Evolutionary conservation across 352 stramenopile species (phyloP), one percentile per base, ranked within the genome.

Genomic region (Phytophthora pini): DNA sequence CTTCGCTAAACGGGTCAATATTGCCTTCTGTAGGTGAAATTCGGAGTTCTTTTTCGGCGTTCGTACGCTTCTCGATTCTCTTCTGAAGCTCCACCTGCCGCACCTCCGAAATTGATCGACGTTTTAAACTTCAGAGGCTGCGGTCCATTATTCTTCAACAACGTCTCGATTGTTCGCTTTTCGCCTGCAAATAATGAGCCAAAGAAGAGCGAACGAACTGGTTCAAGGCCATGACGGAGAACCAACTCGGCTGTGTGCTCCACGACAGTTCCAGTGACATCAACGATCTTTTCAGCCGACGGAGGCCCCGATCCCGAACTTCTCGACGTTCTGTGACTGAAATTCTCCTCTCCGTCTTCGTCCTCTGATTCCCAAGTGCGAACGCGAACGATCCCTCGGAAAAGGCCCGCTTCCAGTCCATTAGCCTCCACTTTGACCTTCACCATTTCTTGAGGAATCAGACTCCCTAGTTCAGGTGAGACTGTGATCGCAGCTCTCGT

Each of bases 181-280:
- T 94, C 88, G 2, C 88, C 84, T 0, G 80, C 72, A 51, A 94
- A 90, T 5, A 95, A 61, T 12, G 83, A 82, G 1, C 88, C 86
- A 62, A 96, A 94, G 52, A 82, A 82, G 5, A 96, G 56, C 7
- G 51, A 74, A 5, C 70, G 69, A 4, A 94, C 75, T 2, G 72
- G 66, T 1, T 90, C 72, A 5, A 79, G 54, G 0, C 79, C 72
- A 45, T 80, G 63, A 9, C 72, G 66, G 5, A 84, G 69, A 6
- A 97, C 61, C 4, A 98, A 50, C 61, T 97, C 89, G 0, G 97
- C 77, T 6, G 71, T 94, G 59, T 97, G 93, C 49, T 95, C 82
- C 3, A 98, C 84, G 13, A 97, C 68, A 13, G 41, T 82, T 1
- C 86, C 90, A 10, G 65, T 78, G 3, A 98, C 71, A 41, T 98